Percentiles rank a stretch among this genome's conserved stretches.
phyloP scores from a whole-genome alignment of 1,284 basidiomycete genomes.

The Fomitopsis schrenkii region DNA sequence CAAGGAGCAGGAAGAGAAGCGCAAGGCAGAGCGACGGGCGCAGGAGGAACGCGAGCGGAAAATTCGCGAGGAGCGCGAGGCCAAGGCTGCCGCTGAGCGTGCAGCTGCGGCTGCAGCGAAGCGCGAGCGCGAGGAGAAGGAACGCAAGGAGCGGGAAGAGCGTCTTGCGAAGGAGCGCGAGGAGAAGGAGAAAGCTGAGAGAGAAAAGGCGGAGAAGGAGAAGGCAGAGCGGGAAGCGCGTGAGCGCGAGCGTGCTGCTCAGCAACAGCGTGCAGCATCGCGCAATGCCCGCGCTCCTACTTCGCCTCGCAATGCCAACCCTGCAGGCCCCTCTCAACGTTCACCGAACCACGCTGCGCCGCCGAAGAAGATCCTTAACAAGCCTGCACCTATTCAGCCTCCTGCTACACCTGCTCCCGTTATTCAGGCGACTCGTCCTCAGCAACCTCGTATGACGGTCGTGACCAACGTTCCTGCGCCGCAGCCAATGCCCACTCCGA shows the following conservation, averaged over 20 bases:
- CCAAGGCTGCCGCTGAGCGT: slow-evolving; percentile 49
- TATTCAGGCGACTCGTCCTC: slow-evolving; percentile 29
- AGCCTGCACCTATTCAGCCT: slow-evolving; percentile 26
- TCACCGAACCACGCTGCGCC: slow-evolving; percentile 38
- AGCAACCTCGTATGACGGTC: slow-evolving; percentile 28
- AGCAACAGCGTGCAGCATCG: slow-evolving; percentile 28
- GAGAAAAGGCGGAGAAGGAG: slow-evolving; percentile 56
- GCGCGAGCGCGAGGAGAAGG: slow-evolving; percentile 56
- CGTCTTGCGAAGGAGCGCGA: slow-evolving; percentile 43
- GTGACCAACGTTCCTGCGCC: slow-evolving; percentile 20
- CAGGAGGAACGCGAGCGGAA: slow-evolving; percentile 60
- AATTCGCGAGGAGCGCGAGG: slow-evolving; percentile 53
- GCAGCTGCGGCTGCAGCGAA: slow-evolving; percentile 41
- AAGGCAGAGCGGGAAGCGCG: slow-evolving; percentile 41
- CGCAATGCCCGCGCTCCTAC: slow-evolving; percentile 40
- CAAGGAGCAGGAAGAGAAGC: slow-evolving; percentile 63
- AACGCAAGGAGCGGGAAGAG: slow-evolving; percentile 62
- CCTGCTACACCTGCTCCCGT: slow-evolving; percentile 21
- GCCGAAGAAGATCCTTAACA: slow-evolving; percentile 50
- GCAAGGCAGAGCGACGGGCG: slow-evolving; percentile 60
- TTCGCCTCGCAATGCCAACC: slow-evolving; percentile 44
- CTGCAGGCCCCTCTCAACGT: slow-evolving; percentile 46
- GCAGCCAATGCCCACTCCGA: slow-evolving; percentile 19
- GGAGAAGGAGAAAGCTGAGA: slow-evolving; percentile 56
- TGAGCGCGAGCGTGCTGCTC: slow-evolving; percentile 33